Conservation (phyloP, 768 basidiomycete genomes). For the Suillus occidentalis region DNA sequence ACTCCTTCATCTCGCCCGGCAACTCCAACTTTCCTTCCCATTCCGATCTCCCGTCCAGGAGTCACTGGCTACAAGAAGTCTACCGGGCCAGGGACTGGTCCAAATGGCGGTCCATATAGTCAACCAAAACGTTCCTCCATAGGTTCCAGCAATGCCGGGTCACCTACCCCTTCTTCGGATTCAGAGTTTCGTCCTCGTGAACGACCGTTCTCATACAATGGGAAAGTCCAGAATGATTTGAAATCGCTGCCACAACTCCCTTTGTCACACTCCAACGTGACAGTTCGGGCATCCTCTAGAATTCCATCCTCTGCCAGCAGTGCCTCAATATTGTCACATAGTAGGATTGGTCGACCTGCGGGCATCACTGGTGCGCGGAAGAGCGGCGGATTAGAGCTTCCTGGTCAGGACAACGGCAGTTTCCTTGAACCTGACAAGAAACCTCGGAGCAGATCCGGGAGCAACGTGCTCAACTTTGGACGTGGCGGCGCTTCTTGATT, state of each 20-base stretch:
- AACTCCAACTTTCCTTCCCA: constrained; percentile 76
- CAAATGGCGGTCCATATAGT: constrained; percentile 39
- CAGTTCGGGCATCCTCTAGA: constrained; percentile 45
- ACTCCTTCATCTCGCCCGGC: constrained; percentile 69
- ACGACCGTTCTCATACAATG: constrained; percentile 27
- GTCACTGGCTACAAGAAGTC: constrained; percentile 60
- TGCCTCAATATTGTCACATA: constrained; percentile 36
- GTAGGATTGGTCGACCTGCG: constrained; percentile 45
- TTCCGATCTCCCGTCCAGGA: constrained; percentile 52
- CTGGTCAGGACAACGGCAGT: constrained; percentile 18
- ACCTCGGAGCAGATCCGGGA: constrained; percentile 30
- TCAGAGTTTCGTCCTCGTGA: constrained; percentile 26
- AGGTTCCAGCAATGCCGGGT: constrained; percentile 42
- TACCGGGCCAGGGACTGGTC: constrained; percentile 45
- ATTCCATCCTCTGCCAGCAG: constrained; percentile 38
- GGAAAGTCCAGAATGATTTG: constrained; percentile 23
- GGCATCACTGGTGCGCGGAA: constrained; percentile 45
- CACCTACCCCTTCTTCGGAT: constrained; percentile 29
- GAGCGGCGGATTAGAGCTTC: constrained; percentile 36
- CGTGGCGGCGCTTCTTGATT: constrained; percentile 15
- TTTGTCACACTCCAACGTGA: constrained; percentile 43
- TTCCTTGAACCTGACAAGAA: constrained; percentile 23
- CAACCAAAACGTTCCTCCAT: constrained; percentile 63
- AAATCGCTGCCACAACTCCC: constrained; percentile 47
- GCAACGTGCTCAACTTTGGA: constrained; percentile 22